Evolutionary conservation across 2,329 filamentous ascomycete species (phyloP).

Genomic region (Cytospora piceae): DNA sequence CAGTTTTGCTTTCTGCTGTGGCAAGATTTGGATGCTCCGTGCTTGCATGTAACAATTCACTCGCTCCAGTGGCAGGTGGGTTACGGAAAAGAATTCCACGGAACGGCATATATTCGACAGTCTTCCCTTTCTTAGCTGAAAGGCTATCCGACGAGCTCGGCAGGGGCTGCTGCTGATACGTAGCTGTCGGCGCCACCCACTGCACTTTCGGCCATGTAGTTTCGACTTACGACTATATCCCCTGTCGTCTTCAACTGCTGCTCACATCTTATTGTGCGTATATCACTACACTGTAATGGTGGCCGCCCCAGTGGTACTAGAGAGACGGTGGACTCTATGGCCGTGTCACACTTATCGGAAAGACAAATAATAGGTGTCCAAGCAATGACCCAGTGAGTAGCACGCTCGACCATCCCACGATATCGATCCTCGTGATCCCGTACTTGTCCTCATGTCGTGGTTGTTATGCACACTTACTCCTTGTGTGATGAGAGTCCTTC

Average conservation of each 20-base stretch:
- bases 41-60: background rate
- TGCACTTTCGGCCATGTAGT: background rate
- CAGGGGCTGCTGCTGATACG: background rate
- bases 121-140: background rate
- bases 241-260: background rate
- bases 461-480: slow-evolving; percentile 1
- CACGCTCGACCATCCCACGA: slow-evolving; percentile 8
- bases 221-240: background rate
- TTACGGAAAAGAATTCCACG: background rate
- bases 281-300: no score
- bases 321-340: no score
- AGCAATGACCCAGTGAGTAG: background rate
- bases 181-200: background rate
- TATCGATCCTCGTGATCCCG: slow-evolving; percentile 3
- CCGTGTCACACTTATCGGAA: background rate
- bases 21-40: background rate
- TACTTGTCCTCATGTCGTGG: background rate
- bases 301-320: no score
- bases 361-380: background rate
- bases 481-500: background rate
- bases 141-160: background rate
- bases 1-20: no score
- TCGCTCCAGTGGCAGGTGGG: background rate
- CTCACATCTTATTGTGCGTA: background rate
- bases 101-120: background rate